Percentiles rank a stretch among this genome's conserved stretches.
Evolutionary conservation across 176 grass and related monocot genomes (phyloP).

Genomic region (Aegilops umbellulata): DNA sequence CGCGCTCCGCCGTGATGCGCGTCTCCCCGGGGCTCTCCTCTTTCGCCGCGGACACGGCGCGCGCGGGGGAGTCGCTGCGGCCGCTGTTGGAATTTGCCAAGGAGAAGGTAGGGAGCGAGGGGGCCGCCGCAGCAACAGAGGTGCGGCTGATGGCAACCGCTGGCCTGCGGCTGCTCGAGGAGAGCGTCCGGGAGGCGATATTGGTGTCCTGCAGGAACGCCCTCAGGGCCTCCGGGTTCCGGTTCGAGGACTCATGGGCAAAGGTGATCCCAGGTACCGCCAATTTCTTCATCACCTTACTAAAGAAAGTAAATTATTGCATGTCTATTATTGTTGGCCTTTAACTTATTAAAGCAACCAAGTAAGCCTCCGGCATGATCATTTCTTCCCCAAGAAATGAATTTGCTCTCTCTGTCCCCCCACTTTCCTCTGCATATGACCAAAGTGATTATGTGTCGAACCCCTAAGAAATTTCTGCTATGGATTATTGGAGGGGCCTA

Average conservation of each 20-base stretch:
- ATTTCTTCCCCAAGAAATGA: neutral
- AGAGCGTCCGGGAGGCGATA: constrained; percentile 48
- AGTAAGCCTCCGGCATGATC: neutral
- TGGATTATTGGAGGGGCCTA: neutral
- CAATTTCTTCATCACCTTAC: neutral
- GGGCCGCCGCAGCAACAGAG: constrained; percentile 34
- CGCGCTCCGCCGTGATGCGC: constrained; percentile 63
- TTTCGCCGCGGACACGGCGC: constrained; percentile 41
- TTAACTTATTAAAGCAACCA: neutral
- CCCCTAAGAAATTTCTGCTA: neutral
- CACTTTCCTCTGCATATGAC: no score
- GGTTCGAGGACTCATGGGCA: constrained; percentile 72
- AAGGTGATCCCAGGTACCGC: constrained; percentile 74
- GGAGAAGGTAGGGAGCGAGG: constrained; percentile 35
- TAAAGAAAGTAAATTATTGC: neutral
- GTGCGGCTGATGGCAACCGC: constrained; percentile 91
- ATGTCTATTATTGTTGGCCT: neutral
- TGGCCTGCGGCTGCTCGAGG: constrained; percentile 62
- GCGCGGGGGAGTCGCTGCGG: constrained; percentile 51
- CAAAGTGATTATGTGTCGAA: neutral
- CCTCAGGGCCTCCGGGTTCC: constrained; percentile 60
- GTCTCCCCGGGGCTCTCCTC: constrained; percentile 74
- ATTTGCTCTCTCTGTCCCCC: neutral
- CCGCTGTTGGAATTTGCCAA: constrained; percentile 60
- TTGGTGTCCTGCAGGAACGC: constrained; percentile 64